Conservation (phyloP, 2,329 filamentous ascomycete species). For the Trichophyton rubrum region DNA sequence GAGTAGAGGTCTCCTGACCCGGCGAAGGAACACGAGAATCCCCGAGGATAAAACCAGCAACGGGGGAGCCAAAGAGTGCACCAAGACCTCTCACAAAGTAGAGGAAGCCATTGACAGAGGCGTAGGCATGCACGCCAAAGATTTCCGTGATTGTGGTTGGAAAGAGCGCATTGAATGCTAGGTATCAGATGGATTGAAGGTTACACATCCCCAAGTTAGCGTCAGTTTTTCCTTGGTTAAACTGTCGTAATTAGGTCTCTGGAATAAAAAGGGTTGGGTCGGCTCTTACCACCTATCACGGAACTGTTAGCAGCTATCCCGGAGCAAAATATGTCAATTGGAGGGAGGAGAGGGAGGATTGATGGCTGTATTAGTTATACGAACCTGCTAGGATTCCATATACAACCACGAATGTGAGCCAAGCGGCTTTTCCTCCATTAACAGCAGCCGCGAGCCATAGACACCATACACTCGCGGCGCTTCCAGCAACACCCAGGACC, state of each 20-base stretch:
- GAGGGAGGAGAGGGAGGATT: neutral
- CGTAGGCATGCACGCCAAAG: slow-evolving; percentile 29
- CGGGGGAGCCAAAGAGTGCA: slow-evolving; percentile 28
- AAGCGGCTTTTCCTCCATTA: slow-evolving; percentile 6
- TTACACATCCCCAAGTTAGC: neutral
- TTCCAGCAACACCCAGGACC: slow-evolving; percentile 22
- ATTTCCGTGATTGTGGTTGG: slow-evolving; percentile 29
- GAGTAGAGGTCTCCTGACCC: slow-evolving; percentile 4
- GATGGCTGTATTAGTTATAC: neutral
- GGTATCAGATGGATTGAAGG: neutral
- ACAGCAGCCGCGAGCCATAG: slow-evolving; percentile 17
- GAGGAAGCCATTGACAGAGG: slow-evolving; percentile 28
- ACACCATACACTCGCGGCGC: slow-evolving; percentile 18
- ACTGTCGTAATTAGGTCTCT: neutral
- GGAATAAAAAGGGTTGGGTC: neutral
- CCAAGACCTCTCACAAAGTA: slow-evolving; percentile 30
- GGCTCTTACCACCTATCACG: slow-evolving; percentile 2
- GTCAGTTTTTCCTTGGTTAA: neutral
- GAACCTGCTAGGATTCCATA: slow-evolving; percentile 11
- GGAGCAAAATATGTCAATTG: too few relatives aligned
- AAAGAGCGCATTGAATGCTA: slow-evolving; percentile 22
- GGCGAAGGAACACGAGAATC: slow-evolving; percentile 3
- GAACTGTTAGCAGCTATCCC: neutral
- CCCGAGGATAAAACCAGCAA: slow-evolving; percentile 18
- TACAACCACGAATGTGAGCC: slow-evolving; percentile 10